These are phyloP conservation scores for Leishmania braziliensis DNA, from an alignment of 208 protist species.

Conservation along the genomic window DNA sequence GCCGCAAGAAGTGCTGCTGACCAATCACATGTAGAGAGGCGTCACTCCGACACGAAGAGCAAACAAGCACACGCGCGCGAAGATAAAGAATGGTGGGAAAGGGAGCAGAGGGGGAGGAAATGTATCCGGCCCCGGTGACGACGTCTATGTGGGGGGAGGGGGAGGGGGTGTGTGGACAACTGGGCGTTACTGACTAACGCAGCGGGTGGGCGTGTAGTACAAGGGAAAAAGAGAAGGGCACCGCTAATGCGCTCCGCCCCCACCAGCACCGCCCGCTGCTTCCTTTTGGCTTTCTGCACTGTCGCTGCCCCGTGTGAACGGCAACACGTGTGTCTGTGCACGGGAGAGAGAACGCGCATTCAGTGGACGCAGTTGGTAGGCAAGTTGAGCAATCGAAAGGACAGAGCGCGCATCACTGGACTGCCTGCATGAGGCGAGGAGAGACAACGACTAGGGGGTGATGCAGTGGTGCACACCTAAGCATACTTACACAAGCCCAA, in stretches of 20 bases:
- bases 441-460: background rate
- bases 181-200: background rate
- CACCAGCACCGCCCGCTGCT: background rate
- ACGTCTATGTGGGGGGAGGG: background rate
- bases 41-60: background rate
- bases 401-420: background rate
- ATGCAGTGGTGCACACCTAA: background rate
- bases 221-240: constrained; percentile 1
- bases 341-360: background rate
- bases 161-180: background rate
- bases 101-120: background rate
- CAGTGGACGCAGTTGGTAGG: background rate
- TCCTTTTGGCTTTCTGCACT: background rate
- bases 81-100: background rate
- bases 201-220: background rate
- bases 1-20: background rate
- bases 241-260: background rate
- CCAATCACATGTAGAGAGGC: background rate
- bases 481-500: background rate
- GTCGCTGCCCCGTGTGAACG: background rate
- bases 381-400: background rate
- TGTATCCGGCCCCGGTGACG: background rate
- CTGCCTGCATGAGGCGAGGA: background rate
- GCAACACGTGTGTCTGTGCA: background rate
- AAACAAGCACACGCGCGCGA: background rate